Percentiles rank a stretch among this genome's conserved stretches.
These are phyloP conservation scores for Leptosphaerulina australis DNA, from an alignment of 2,329 filamentous ascomycete genomes.

Conservation along the genomic window DNA sequence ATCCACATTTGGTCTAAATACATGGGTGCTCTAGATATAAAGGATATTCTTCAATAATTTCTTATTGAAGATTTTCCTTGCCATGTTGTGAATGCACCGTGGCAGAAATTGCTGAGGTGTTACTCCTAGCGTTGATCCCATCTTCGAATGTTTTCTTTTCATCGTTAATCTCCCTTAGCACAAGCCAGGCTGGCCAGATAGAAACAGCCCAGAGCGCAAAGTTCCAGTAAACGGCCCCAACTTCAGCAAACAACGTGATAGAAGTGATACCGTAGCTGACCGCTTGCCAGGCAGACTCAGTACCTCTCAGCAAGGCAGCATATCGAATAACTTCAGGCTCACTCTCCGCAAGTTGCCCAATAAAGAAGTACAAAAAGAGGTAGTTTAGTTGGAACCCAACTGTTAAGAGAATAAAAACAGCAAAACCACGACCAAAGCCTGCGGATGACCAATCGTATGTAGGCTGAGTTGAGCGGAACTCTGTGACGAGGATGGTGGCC, in stretches of 20 bases:
- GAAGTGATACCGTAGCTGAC: slow-evolving; percentile 72
- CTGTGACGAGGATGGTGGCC: slow-evolving; percentile 68
- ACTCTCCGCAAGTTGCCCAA: slow-evolving; percentile 67
- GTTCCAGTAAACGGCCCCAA: slow-evolving; percentile 73
- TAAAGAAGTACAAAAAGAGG: slow-evolving; percentile 74
- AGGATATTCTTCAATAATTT: neutral
- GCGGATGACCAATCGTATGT: slow-evolving; percentile 69
- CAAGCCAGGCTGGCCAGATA: slow-evolving; percentile 69
- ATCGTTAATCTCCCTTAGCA: slow-evolving; percentile 63
- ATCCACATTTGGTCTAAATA: no score
- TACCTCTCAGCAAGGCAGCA: slow-evolving; percentile 70
- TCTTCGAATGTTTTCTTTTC: slow-evolving; percentile 18
- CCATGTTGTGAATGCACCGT: neutral
- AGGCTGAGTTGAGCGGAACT: slow-evolving; percentile 63
- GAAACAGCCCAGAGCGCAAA: slow-evolving; percentile 71
- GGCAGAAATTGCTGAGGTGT: neutral
- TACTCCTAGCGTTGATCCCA: neutral
- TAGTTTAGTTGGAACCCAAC: slow-evolving; percentile 76
- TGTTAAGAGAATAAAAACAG: slow-evolving; percentile 70
- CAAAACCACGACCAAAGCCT: slow-evolving; percentile 71
- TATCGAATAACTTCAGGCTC: slow-evolving; percentile 71
- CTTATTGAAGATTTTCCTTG: neutral
- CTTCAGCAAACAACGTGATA: slow-evolving; percentile 65
- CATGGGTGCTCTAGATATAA: neutral
- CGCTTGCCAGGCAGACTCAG: slow-evolving; percentile 75